Evolutionary conservation across 768 basidiomycete genomes (phyloP), one percentile per base, ranked within the genome.

Genomic region (Sarcodon sp.): DNA sequence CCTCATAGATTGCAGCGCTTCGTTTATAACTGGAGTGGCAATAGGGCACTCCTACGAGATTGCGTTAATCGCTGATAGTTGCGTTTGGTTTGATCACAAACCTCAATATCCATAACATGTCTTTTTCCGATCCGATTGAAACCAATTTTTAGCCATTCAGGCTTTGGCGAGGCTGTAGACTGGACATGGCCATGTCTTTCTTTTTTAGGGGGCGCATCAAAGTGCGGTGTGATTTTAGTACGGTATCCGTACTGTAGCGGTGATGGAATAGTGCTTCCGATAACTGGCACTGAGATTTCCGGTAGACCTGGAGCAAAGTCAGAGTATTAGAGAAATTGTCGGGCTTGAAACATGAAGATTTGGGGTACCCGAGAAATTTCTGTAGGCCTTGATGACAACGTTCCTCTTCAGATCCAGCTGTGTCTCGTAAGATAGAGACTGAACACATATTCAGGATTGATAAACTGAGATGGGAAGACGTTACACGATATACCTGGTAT

Each of bases 171-270:
- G 21, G 38, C 45, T 12, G 55, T 38, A 1, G 35, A 18, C 0
- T 49, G 44, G 3, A 52, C 44, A 10, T 49, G 47, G 10, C 13
- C 58, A 54, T 35, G 61, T 57, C 44, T 60, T 66, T 46, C 44
- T 33, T 59, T 56, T 47, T 71, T 78, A 1, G 77, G 74, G 0
- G 90, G 81, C 0, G 80, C 75, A 18, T 92, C 87, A 52, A 98
- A 98, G 61, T 99, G 96, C 0, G 96, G 96, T 0, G 96, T 97
- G 47, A 99, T 81, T 66, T 99, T 99, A 1, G 96, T 99, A 33
- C 94, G 79, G 61, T 99, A 99, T 46, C 73, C 77, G 61, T 94
- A 97, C 47, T 93, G 80, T 44, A 87, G 69, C 0, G 94, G 96
- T 0, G 88, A 91, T n/a, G 79, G 75, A 6, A 91, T 79, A 0